Base-by-base conservation (phyloP, 371 early-diverging fungal species). In the Actinomucor elegans region DNA sequence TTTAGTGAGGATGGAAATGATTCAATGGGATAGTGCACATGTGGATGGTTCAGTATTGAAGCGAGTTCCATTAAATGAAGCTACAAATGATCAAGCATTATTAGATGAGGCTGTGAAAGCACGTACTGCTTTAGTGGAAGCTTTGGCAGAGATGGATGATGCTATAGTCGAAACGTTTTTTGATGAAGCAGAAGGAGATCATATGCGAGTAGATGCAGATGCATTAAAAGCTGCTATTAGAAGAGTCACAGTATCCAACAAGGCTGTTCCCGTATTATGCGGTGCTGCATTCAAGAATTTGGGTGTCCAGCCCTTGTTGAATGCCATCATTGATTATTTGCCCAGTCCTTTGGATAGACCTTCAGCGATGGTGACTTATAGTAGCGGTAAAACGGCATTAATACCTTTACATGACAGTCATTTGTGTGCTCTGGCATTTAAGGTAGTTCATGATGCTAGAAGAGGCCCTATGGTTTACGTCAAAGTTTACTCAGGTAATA, bases 391-490 rank as follows among this genome's bases (percentile, higher is more conserved):
- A 17, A 58, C 40, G 21, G 67, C 47, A 44, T 55, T 63, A 32
- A 65, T 65, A 38, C 74, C 64, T 5, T 55, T 74, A 28, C 37
- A 72, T 14, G 80, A 83, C 20, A 80, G 67, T 1, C 67, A 80
- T 8, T 66, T 94, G 10, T 89, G 86, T 52, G 97, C 96, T 0
- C 72, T 98, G 57, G 98, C 96, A 0, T 97, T 97, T 75, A 98
- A 98, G 53, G 94, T 98, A 1, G 75, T 89, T 0, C 87, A 91
- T 43, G 94, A 97, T 62, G 59, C 80, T 5, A 79, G 84, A 47
- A 83, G 93, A 15, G 98, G 98, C 2, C 84, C 92, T 4, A 69
- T 97, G 75, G 93, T 94, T 1, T 98, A 90, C 71, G 90, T 97
- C n/a, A 81, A 96, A 8, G 92, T 96, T 1, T 98, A 97, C 62